Conservation (phyloP, 148 eudicot species). For the Silene latifolia region DNA sequence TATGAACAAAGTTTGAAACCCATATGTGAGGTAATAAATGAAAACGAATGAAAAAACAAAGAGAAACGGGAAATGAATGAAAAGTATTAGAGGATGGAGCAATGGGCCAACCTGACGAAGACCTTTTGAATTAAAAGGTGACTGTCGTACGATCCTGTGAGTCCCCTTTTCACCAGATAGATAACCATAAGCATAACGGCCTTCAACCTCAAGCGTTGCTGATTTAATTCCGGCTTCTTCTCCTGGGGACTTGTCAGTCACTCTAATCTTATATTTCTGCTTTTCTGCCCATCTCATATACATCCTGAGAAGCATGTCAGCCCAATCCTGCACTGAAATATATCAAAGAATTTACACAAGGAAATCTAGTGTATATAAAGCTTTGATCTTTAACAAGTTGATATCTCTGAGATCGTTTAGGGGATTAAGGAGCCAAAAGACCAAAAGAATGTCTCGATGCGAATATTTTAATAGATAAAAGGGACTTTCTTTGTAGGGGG, state of each 20-base stretch:
- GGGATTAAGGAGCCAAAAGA: not conserved
- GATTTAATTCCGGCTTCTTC: conserved; percentile 99
- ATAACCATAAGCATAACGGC: conserved; percentile 94
- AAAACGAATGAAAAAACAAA: not conserved
- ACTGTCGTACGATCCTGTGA: conserved; percentile 85
- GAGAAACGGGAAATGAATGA: not conserved
- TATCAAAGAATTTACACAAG: conserved; percentile 56
- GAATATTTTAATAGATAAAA: not conserved
- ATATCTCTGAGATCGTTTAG: not conserved
- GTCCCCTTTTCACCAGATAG: conserved; percentile 97
- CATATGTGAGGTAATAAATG: not conserved
- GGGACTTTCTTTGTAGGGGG: not conserved
- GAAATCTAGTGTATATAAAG: conserved; percentile 17
- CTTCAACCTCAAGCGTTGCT: conserved; percentile 84
- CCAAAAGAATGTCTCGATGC: not conserved
- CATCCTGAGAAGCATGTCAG: conserved; percentile 99
- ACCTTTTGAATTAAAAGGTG: conserved; percentile 94
- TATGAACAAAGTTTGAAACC: not conserved
- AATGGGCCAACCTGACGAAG: conserved; percentile 76
- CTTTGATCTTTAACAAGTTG: not conserved
- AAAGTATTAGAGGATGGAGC: conserved; percentile 6
- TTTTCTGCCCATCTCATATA: conserved; percentile 98
- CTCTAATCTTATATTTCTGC: conserved; percentile 78
- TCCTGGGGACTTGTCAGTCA: conserved; percentile 84
- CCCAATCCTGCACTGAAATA: conserved; percentile 99